Conservation (phyloP, 1,139 yeast genomes). For the Saccharomyces uvarum region DNA sequence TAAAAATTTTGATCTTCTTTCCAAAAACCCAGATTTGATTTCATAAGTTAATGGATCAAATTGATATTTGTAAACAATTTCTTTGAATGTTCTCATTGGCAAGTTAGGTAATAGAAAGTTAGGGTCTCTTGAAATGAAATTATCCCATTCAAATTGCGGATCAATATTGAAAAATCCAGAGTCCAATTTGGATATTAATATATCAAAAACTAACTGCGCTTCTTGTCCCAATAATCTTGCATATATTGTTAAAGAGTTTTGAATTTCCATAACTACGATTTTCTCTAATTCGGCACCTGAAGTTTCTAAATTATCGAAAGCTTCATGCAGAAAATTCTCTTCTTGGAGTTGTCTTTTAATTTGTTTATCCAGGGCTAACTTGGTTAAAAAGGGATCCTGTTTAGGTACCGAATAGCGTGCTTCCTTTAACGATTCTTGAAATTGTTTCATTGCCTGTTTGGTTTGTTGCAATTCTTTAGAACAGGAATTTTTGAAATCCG, state of each 20-base stretch:
- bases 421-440: slow-evolving; percentile 40
- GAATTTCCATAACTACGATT: slow-evolving; percentile 78
- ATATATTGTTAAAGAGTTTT: slow-evolving; percentile 65
- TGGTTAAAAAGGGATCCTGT: slow-evolving; percentile 74
- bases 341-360: slow-evolving; percentile 68
- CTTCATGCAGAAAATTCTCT: slow-evolving; percentile 80
- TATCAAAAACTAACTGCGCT: slow-evolving; percentile 57
- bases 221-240: slow-evolving; percentile 61
- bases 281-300: slow-evolving; percentile 85
- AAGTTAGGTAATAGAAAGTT: slow-evolving; percentile 70
- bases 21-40: slow-evolving; percentile 72
- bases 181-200: slow-evolving; percentile 57
- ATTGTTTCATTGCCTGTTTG: slow-evolving; percentile 43
- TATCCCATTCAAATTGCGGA: slow-evolving; percentile 80
- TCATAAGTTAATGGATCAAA: slow-evolving; percentile 63
- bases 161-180: slow-evolving; percentile 70
- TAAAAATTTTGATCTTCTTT: slow-evolving; percentile 80
- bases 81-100: slow-evolving; percentile 59
- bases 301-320: slow-evolving; percentile 73
- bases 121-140: slow-evolving; percentile 63
- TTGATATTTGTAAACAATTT: slow-evolving; percentile 58
- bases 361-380: slow-evolving; percentile 63
- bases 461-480: slow-evolving; percentile 62
- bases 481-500: slow-evolving; percentile 75
- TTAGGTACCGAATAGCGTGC: slow-evolving; percentile 32